A percentile compares a stretch with the other conserved stretches of the same genome.
Evolutionary conservation across 2,329 filamentous ascomycete species (phyloP).

Genomic region (Trichophyton simii): DNA sequence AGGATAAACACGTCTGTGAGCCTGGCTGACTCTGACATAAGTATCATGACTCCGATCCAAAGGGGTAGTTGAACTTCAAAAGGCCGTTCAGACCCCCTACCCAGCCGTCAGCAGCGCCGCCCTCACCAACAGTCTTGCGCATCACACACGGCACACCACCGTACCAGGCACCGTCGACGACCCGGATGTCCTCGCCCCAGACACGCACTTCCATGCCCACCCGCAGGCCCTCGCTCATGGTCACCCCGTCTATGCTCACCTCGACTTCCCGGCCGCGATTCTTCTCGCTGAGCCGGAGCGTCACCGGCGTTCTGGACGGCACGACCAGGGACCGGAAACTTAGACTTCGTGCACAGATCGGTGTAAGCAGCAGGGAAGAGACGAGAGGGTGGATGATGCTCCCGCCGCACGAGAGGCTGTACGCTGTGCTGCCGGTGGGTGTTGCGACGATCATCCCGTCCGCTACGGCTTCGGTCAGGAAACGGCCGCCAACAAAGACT

Average conservation of each 20-base stretch:
- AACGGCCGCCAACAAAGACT: slow-evolving; percentile 77
- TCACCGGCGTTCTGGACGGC: slow-evolving; percentile 49
- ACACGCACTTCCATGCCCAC: slow-evolving; percentile 78
- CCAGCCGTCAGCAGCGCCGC: slow-evolving; percentile 72
- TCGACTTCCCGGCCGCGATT: slow-evolving; percentile 65
- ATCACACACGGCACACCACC: slow-evolving; percentile 91
- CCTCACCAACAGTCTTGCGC: slow-evolving; percentile 41
- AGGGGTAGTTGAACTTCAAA: slow-evolving; percentile 95
- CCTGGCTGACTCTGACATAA: too few relatives aligned
- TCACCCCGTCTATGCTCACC: slow-evolving; percentile 65
- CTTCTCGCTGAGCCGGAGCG: slow-evolving; percentile 66
- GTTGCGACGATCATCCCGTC: slow-evolving; percentile 92
- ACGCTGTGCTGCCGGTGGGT: slow-evolving; percentile 88
- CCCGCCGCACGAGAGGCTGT: slow-evolving; percentile 83
- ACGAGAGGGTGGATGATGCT: slow-evolving; percentile 91
- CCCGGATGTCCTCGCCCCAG: slow-evolving; percentile 66
- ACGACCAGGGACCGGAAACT: slow-evolving; percentile 86
- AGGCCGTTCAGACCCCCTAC: slow-evolving; percentile 86
- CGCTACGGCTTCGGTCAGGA: slow-evolving; percentile 84
- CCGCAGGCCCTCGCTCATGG: slow-evolving; percentile 50
- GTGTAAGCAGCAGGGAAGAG: slow-evolving; percentile 74
- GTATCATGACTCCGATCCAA: slow-evolving; percentile 50
- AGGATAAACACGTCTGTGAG: too few relatives aligned
- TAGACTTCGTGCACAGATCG: slow-evolving; percentile 83
- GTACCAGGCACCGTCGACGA: slow-evolving; percentile 42